Evolutionary conservation across 2,329 filamentous ascomycete species (phyloP).

Genomic region (Botrytis medusae): DNA sequence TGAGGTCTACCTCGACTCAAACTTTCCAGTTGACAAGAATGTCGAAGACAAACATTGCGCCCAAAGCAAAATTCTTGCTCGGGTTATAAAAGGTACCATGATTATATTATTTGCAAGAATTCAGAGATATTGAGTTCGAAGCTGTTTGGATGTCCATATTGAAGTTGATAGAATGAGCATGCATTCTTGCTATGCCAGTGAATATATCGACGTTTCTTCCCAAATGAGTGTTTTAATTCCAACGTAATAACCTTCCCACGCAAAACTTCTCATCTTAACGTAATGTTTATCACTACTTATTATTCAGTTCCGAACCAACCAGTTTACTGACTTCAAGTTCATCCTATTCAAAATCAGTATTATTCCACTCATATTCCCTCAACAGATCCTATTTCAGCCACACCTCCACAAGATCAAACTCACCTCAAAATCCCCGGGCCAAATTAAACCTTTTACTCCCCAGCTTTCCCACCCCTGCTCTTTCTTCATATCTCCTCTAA

Average conservation of each 20-base stretch:
- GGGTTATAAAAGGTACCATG: neutral
- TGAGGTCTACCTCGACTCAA: neutral
- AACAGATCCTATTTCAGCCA: no score
- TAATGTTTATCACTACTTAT: no score
- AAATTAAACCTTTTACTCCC: slow-evolving; percentile 24
- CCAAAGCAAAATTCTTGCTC: neutral
- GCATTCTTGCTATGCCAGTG: neutral
- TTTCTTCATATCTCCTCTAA: slow-evolving; percentile 49
- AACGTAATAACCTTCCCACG: neutral
- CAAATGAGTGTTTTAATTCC: neutral
- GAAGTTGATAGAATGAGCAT: neutral
- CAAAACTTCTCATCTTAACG: neutral
- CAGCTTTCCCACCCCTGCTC: slow-evolving; percentile 29
- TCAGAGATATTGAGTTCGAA: neutral
- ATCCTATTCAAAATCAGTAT: slow-evolving; percentile 13
- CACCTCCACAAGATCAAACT: neutral
- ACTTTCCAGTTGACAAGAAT: neutral
- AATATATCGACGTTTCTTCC: neutral
- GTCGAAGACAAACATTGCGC: neutral
- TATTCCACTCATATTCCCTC: neutral
- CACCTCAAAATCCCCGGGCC: slow-evolving; percentile 24
- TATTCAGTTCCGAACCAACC: neutral
- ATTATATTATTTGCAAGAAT: neutral
- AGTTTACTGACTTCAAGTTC: slow-evolving; percentile 23
- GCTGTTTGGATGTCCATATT: neutral